Conservation (phyloP, 2,329 filamentous ascomycete genomes). For the Ophiosphaerella korrae region DNA sequence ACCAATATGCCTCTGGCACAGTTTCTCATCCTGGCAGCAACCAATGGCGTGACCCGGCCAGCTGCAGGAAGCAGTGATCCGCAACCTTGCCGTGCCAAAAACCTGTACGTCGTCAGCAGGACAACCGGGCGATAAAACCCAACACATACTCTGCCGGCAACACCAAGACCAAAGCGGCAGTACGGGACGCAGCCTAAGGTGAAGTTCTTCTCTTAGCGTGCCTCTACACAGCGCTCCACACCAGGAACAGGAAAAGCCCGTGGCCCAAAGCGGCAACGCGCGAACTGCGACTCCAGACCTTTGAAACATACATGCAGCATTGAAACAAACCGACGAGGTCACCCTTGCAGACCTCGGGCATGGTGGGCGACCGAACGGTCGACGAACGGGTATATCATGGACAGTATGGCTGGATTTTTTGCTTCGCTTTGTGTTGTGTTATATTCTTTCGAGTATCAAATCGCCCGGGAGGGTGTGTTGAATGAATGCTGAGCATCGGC, state of each 20-base stretch:
- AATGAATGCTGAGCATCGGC: too few species aligned
- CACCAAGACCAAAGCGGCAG: slow-evolving; percentile 4
- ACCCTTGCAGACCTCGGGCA: slow-evolving; percentile 2
- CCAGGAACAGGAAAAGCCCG: slow-evolving; percentile 12
- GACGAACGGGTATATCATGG: slow-evolving; percentile 17
- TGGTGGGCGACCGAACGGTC: not conserved
- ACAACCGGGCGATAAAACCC: slow-evolving; percentile 8
- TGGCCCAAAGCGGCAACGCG: slow-evolving; percentile 12
- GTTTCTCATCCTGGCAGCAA: too few species aligned
- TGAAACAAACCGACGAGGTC: slow-evolving; percentile 24
- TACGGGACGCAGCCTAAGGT: slow-evolving; percentile 1
- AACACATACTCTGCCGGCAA: not conserved
- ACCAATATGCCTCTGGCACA: too few species aligned
- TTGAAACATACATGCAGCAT: slow-evolving; percentile 24
- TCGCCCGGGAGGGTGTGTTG: too few species aligned
- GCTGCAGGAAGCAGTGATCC: not conserved
- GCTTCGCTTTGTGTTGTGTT: too few species aligned
- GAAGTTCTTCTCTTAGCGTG: too few species aligned
- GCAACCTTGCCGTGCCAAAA: slow-evolving; percentile 4
- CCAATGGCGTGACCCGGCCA: not conserved
- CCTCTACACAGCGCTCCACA: not conserved
- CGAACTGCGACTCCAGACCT: not conserved
- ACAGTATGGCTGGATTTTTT: slow-evolving; percentile 7
- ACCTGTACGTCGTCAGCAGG: slow-evolving; percentile 5
- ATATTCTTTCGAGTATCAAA: too few species aligned